Evolutionary conservation across 805 yeast genomes (phyloP).

Genomic region (Dipodascus albidus): DNA sequence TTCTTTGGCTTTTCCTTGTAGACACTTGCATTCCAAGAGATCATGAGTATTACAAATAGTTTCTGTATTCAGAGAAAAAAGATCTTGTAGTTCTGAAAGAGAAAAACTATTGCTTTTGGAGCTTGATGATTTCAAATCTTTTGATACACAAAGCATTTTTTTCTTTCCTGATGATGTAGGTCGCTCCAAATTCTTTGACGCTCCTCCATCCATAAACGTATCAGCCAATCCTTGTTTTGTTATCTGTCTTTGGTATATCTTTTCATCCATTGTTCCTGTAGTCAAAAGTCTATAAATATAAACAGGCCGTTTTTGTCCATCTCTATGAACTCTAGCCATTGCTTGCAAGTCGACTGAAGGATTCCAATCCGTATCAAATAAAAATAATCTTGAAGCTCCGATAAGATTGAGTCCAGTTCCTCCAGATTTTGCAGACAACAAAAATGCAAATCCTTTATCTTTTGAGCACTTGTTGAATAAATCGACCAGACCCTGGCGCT

Average conservation of each 20-base stretch:
- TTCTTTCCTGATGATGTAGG: conserved; percentile 23
- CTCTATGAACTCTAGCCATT: conserved; percentile 90
- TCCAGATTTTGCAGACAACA: conserved; percentile 83
- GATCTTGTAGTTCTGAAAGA: conserved; percentile 53
- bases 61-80: conserved; percentile 45
- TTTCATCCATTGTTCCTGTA: conserved; percentile 88
- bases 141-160: neutral
- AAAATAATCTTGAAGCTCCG: conserved; percentile 78
- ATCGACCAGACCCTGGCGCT: conserved; percentile 54
- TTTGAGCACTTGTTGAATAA: conserved; percentile 45
- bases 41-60: conserved; percentile 16
- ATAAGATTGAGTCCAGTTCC: conserved; percentile 85
- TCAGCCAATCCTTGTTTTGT: conserved; percentile 73
- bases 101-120: conserved; percentile 47
- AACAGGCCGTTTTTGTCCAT: conserved; percentile 76
- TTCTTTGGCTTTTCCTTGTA: conserved; percentile 44
- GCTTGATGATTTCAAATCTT: conserved; percentile 4
- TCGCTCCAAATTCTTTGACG: neutral
- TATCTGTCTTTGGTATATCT: conserved; percentile 83
- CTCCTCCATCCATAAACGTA: conserved; percentile 40
- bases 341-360: conserved; percentile 90
- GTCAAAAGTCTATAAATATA: conserved; percentile 74
- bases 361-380: conserved; percentile 95
- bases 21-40: conserved; percentile 31
- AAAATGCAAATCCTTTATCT: conserved; percentile 43